Conservation (phyloP, 225 moss, liverwort and hornwort species). For the Rhytidiadelphus loreus region DNA sequence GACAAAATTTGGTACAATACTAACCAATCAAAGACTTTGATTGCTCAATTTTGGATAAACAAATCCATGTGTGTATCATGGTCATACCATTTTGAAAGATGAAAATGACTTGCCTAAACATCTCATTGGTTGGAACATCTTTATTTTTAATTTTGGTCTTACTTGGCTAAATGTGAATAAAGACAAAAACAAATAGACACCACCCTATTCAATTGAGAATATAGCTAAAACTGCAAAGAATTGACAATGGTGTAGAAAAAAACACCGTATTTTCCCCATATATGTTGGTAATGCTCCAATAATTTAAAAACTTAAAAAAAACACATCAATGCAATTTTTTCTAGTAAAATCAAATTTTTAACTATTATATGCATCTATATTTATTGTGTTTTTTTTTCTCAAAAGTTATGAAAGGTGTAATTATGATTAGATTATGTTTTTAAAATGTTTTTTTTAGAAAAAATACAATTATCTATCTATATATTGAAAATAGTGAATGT, state of each 20-base stretch:
- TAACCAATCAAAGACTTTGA: not conserved
- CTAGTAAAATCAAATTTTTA: not conserved
- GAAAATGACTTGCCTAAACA: too few species aligned
- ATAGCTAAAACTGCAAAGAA: not conserved
- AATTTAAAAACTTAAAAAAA: not conserved
- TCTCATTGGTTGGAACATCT: not conserved
- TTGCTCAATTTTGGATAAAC: not conserved
- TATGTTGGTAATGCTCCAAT: too few species aligned
- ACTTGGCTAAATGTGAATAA: not conserved
- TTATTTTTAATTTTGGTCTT: not conserved
- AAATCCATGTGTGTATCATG: not conserved
- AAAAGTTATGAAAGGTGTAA: not conserved
- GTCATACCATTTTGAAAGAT: not conserved
- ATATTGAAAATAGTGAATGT: not conserved
- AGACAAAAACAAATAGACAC: not conserved
- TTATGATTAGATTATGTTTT: not conserved
- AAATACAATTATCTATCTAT: not conserved
- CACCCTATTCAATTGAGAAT: not conserved
- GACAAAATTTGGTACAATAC: not conserved
- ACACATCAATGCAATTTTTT: not conserved
- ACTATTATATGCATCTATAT: not conserved
- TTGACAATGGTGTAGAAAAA: not conserved
- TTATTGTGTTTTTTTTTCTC: not conserved
- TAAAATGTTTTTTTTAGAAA: not conserved
- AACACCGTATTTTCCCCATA: fast-evolving